Percentiles rank a stretch among this genome's conserved stretches.
These are phyloP conservation scores for Cryptococcus wingfieldii DNA, from an alignment of 1,284 basidiomycete species.

Conservation along the genomic window DNA sequence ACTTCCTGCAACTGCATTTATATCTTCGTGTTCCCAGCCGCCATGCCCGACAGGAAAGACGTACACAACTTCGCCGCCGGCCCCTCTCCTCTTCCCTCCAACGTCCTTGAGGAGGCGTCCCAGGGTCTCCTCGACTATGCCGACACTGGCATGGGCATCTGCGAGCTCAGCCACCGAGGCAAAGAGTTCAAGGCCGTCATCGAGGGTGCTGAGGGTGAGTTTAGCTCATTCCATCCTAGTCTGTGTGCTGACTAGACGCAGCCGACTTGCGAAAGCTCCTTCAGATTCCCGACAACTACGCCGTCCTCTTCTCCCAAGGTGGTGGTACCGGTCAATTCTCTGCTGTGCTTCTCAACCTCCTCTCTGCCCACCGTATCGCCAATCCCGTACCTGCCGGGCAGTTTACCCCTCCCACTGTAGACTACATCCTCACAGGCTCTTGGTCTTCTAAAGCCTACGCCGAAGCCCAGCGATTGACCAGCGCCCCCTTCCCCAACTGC, in stretches of 20 bases:
- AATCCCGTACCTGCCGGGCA: conserved; percentile 49
- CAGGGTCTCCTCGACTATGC: conserved; percentile 77
- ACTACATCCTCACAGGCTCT: conserved; percentile 85
- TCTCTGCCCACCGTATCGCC: conserved; percentile 57
- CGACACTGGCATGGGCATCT: conserved; percentile 84
- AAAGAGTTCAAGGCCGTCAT: conserved; percentile 76
- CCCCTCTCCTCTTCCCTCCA: conserved; percentile 77
- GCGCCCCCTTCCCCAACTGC: conserved; percentile 48
- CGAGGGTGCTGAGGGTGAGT: conserved; percentile 58
- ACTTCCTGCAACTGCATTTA: neutral
- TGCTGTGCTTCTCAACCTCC: conserved; percentile 79
- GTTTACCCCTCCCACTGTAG: conserved; percentile 53
- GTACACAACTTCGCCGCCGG: conserved; percentile 88
- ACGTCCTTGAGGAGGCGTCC: conserved; percentile 72
- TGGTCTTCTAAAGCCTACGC: conserved; percentile 84
- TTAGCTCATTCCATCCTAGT: too few species aligned
- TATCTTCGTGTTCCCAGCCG: neutral
- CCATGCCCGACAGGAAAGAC: conserved; percentile 43
- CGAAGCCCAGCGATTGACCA: conserved; percentile 64
- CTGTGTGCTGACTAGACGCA: conserved; percentile 7
- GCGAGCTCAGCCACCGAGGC: conserved; percentile 89
- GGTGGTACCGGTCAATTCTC: conserved; percentile 88
- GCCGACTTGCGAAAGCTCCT: conserved; percentile 68
- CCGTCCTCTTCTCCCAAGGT: conserved; percentile 85
- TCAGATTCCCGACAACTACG: conserved; percentile 74